A percentile compares a stretch with the other conserved stretches of the same genome.
phyloP scores from a whole-genome alignment of 441 rosid genomes.

The Gossypium gossypioides region DNA sequence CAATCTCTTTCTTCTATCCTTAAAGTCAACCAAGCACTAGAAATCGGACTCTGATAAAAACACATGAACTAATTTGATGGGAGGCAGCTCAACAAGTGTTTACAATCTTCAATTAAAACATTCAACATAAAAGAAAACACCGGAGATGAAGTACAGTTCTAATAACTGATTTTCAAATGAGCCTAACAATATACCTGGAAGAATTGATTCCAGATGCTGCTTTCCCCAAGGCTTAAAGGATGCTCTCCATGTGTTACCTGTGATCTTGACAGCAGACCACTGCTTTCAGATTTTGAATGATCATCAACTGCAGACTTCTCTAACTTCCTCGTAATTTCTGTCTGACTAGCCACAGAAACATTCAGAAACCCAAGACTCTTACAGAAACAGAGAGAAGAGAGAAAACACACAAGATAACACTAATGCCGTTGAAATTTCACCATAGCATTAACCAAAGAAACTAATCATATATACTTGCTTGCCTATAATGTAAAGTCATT shows the following conservation, averaged over 20 bases:
- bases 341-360: constrained; percentile 76
- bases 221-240: constrained; percentile 84
- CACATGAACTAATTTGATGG: neutral
- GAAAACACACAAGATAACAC: neutral
- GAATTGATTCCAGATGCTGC: constrained; percentile 84
- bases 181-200: constrained; percentile 58
- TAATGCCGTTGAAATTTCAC: neutral
- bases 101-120: neutral
- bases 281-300: constrained; percentile 38
- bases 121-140: neutral
- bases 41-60: neutral
- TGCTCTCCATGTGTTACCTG: constrained; percentile 77
- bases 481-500: neutral
- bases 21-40: neutral
- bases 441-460: neutral
- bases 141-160: neutral
- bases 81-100: neutral
- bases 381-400: constrained; percentile 12
- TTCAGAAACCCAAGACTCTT: constrained; percentile 38
- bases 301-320: constrained; percentile 48
- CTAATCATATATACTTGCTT: neutral
- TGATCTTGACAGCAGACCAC: constrained; percentile 65
- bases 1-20: neutral
- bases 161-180: constrained; percentile 1
- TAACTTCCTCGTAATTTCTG: constrained; percentile 88